These are phyloP conservation scores for Nitzschia sp. DNA, from an alignment of 108 stramenopile genomes.

Conservation along the genomic window DNA sequence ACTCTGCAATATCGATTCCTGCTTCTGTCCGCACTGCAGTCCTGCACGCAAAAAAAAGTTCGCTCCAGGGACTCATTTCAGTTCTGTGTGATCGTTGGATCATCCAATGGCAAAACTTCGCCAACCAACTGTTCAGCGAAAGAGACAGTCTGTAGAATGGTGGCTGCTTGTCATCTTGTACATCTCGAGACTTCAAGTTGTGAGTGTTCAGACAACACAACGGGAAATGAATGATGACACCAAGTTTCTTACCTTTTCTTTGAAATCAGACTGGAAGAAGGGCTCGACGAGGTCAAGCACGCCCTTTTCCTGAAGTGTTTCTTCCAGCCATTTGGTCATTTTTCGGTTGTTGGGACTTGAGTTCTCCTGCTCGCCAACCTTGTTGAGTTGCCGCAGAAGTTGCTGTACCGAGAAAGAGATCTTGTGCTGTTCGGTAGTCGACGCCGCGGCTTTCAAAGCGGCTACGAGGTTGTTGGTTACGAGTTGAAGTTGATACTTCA, in stretches of 20 bases:
- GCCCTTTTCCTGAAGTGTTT: slow-evolving; percentile 58
- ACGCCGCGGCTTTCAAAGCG: slow-evolving; percentile 64
- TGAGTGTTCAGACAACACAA: too few species aligned
- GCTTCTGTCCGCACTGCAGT: slow-evolving; percentile 71
- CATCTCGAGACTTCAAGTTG: not conserved
- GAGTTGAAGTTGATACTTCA: slow-evolving; percentile 65
- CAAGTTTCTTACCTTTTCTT: slow-evolving; percentile 43
- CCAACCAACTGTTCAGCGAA: slow-evolving; percentile 73
- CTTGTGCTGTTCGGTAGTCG: slow-evolving; percentile 77
- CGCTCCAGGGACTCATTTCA: slow-evolving; percentile 60
- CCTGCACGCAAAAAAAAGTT: slow-evolving; percentile 69
- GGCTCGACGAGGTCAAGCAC: slow-evolving; percentile 78
- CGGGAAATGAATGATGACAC: too few species aligned
- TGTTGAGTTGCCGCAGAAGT: slow-evolving; percentile 61
- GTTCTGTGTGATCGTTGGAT: slow-evolving; percentile 46
- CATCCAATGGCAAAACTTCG: slow-evolving; percentile 52
- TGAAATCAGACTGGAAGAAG: slow-evolving; percentile 75
- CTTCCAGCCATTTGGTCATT: slow-evolving; percentile 69
- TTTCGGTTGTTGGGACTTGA: not conserved
- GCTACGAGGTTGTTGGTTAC: slow-evolving; percentile 72
- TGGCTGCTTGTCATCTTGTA: slow-evolving; percentile 38
- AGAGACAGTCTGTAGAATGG: slow-evolving; percentile 67
- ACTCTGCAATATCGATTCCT: slow-evolving; percentile 69
- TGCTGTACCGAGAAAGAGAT: slow-evolving; percentile 84
- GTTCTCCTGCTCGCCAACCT: slow-evolving; percentile 18